Evolutionary conservation across 441 rosid species (phyloP).

Genomic region (Geranium incanum): DNA sequence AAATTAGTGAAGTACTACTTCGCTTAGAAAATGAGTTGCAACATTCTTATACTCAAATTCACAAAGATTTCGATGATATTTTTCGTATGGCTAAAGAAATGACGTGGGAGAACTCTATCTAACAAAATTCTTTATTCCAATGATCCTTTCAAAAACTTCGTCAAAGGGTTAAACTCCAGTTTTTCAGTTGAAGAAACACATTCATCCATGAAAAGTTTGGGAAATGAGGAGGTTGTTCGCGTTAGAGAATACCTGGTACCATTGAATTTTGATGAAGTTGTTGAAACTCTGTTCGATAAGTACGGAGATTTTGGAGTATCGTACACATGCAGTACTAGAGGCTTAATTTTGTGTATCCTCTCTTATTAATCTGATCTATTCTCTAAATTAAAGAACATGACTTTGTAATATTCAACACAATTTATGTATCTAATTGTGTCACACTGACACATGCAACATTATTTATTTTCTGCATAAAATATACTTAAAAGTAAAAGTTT

Average conservation of each 20-base stretch:
- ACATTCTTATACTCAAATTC: background rate
- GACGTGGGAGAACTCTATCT: too few relatives aligned
- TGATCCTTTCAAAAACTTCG: background rate
- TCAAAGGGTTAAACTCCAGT: background rate
- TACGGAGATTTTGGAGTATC: slow-evolving; percentile 7
- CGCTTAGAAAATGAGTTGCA: background rate
- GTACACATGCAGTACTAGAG: too few relatives aligned
- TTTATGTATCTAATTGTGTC: too few relatives aligned
- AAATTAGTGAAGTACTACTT: background rate
- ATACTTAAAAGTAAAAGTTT: too few relatives aligned
- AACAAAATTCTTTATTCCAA: background rate
- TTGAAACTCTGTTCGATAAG: background rate
- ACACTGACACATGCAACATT: too few relatives aligned
- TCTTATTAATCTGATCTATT: too few relatives aligned
- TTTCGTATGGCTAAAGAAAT: background rate
- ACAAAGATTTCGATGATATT: background rate
- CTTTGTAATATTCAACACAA: too few relatives aligned
- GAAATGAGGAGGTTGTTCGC: background rate
- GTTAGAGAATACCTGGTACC: background rate
- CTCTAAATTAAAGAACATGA: too few relatives aligned
- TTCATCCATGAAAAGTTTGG: background rate
- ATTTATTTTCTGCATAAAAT: too few relatives aligned
- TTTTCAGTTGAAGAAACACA: background rate
- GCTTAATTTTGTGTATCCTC: too few relatives aligned
- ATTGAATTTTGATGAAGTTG: background rate